phyloP scores from a whole-genome alignment of 1,284 basidiomycete genomes.

The Ceratobasidium sp. region DNA sequence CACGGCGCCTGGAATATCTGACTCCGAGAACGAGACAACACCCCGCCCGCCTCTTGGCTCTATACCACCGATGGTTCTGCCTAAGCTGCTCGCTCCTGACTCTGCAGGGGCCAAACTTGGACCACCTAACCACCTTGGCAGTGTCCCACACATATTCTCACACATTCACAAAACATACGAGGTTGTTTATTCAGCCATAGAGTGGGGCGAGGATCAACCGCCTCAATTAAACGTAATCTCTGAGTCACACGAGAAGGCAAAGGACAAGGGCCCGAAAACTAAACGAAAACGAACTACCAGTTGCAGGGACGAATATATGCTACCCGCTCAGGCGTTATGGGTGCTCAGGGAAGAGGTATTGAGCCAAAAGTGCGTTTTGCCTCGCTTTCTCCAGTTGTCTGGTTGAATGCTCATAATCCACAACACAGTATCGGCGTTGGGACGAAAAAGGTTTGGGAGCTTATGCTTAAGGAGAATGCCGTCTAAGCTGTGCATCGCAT shows the following conservation, averaged over 20 bases:
- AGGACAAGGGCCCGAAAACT: constrained; percentile 19
- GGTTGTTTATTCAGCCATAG: constrained; percentile 62
- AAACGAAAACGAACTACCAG: constrained; percentile 42
- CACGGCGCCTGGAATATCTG: constrained; percentile 36
- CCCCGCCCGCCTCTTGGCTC: constrained; percentile 51
- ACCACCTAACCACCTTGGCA: constrained; percentile 67
- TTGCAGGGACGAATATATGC: constrained; percentile 39
- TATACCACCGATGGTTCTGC: constrained; percentile 45
- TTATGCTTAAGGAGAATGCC: background rate
- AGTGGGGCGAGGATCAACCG: constrained; percentile 18
- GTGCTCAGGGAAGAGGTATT: constrained; percentile 66
- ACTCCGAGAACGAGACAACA: constrained; percentile 42
- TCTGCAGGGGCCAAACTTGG: constrained; percentile 58
- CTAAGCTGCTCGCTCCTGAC: constrained; percentile 47
- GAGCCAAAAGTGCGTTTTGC: constrained; percentile 69
- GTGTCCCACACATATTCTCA: constrained; percentile 87
- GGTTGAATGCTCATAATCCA: constrained; percentile 1
- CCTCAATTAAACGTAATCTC: constrained; percentile 11
- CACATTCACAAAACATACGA: constrained; percentile 94
- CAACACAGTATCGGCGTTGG: constrained; percentile 23
- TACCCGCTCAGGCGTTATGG: constrained; percentile 61
- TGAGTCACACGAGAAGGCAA: constrained; percentile 9
- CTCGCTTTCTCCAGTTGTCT: background rate
- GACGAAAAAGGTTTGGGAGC: constrained; percentile 36
- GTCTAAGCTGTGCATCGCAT: background rate